Percentiles rank a stretch among this genome's conserved stretches.
Evolutionary conservation across 805 yeast genomes (phyloP).

Genomic region (Suhomyces tanzawaensis): DNA sequence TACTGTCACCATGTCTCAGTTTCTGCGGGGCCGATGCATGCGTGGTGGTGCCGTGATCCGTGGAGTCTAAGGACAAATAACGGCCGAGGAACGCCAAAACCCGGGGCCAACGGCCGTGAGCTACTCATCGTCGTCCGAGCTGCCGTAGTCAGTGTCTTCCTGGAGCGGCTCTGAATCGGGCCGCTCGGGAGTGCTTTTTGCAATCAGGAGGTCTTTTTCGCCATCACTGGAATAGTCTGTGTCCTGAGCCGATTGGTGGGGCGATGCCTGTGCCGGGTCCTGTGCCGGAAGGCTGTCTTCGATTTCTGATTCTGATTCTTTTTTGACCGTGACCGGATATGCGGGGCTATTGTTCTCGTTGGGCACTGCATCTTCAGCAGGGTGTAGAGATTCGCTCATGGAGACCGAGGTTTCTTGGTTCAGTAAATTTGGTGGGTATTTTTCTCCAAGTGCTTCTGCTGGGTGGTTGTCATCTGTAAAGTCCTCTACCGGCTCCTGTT

Average conservation of each 20-base stretch:
- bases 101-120: too few species aligned
- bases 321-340: slow-evolving; percentile 11
- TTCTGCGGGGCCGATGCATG: too few species aligned
- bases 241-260: too few species aligned
- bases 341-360: slow-evolving; percentile 8
- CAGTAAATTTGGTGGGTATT: background rate
- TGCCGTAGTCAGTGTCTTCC: background rate
- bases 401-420: too few species aligned
- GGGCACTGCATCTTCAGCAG: slow-evolving; percentile 8
- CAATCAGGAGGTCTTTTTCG: background rate
- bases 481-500: background rate
- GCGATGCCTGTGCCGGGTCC: too few species aligned
- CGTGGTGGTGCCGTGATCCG: too few species aligned
- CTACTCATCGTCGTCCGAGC: background rate
- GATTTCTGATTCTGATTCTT: slow-evolving; percentile 2
- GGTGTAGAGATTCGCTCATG: too few species aligned
- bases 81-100: too few species aligned
- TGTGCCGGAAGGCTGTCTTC: background rate
- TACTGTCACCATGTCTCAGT: too few species aligned
- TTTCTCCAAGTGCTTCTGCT: background rate
- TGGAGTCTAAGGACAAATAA: too few species aligned
- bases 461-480: background rate
- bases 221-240: slow-evolving; percentile 6
- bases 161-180: background rate
- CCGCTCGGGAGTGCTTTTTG: background rate